A percentile compares a stretch with the other conserved stretches of the same genome.
phyloP scores from a whole-genome alignment of 352 stramenopile species.

The Globisporangium nunn region DNA sequence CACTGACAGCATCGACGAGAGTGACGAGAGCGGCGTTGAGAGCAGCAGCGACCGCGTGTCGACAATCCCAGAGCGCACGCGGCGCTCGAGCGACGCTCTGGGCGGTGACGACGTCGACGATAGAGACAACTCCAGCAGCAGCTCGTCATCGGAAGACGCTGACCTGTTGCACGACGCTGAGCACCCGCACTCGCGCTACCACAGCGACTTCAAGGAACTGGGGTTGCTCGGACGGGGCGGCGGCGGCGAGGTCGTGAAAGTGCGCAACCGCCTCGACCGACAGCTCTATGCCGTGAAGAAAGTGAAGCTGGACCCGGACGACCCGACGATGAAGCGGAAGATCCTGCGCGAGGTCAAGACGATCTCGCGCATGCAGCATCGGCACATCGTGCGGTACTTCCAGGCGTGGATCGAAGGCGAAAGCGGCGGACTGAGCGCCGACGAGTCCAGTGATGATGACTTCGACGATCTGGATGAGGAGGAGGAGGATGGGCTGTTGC shows the following conservation, averaged over 20 bases:
- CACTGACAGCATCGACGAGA: conserved; percentile 19
- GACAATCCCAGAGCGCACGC: conserved; percentile 23
- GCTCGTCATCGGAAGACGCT: conserved; percentile 44
- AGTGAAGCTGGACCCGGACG: conserved; percentile 76
- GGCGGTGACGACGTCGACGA: conserved; percentile 12
- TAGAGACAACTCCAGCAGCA: conserved; percentile 9
- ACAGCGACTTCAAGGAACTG: conserved; percentile 82
- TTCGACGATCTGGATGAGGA: conserved; percentile 21
- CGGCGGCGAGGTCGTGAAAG: conserved; percentile 80
- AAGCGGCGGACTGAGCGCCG: conserved; percentile 32
- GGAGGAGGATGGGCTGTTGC: conserved; percentile 17
- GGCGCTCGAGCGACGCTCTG: conserved; percentile 17
- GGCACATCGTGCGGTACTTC: conserved; percentile 95
- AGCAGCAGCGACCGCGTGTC: conserved; percentile 29
- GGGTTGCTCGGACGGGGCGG: conserved; percentile 74
- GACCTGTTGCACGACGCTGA: conserved; percentile 25
- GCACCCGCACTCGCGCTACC: conserved; percentile 70
- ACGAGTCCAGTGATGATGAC: conserved; percentile 29
- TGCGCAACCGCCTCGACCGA: conserved; percentile 72
- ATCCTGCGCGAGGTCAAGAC: conserved; percentile 94
- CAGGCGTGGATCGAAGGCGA: conserved; percentile 86
- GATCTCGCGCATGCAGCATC: conserved; percentile 94
- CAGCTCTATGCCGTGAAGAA: conserved; percentile 87
- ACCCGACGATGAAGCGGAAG: conserved; percentile 93
- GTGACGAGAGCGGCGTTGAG: conserved; percentile 23